Conservation (phyloP, 2,329 filamentous ascomycete genomes). For the Cladosporium sp. region DNA sequence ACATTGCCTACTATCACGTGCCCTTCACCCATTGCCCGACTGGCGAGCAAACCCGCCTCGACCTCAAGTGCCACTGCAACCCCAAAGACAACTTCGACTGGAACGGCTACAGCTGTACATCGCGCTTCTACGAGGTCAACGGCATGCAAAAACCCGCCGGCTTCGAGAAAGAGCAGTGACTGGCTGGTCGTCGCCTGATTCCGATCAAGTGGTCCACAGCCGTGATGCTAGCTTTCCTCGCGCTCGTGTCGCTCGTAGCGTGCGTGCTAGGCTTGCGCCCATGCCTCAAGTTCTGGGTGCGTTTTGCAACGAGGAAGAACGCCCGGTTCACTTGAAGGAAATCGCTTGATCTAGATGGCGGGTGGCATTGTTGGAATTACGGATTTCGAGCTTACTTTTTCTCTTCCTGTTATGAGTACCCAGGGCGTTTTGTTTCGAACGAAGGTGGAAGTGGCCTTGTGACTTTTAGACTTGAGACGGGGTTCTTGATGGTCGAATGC, state of each 20-base stretch:
- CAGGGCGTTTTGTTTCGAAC: neutral
- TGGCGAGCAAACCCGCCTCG: conserved; percentile 76
- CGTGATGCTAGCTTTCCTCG: neutral
- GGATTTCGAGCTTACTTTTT: neutral
- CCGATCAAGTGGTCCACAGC: conserved; percentile 8
- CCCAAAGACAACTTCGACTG: conserved; percentile 98
- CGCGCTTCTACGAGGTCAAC: conserved; percentile 82
- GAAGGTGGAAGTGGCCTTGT: neutral
- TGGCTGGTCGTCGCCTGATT: conserved; percentile 21
- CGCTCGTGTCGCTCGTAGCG: conserved; percentile 4
- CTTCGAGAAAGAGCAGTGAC: conserved; percentile 61
- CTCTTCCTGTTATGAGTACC: neutral
- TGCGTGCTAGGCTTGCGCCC: conserved; percentile 9
- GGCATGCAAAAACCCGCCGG: conserved; percentile 79
- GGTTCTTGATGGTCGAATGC: neutral
- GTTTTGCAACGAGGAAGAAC: conserved; percentile 1
- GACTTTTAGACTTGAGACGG: neutral
- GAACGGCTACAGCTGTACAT: conserved; percentile 96
- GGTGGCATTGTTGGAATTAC: neutral
- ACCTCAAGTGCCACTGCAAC: conserved; percentile 92
- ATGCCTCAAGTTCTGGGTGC: conserved; percentile 11
- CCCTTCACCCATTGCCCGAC: conserved; percentile 98
- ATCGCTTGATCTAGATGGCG: neutral
- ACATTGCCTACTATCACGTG: conserved; percentile 97
- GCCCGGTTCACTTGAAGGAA: neutral